Percentiles rank a stretch among this genome's conserved stretches.
Conservation (phyloP, 2,329 filamentous ascomycete species). For the Verticillium klebahnii region DNA sequence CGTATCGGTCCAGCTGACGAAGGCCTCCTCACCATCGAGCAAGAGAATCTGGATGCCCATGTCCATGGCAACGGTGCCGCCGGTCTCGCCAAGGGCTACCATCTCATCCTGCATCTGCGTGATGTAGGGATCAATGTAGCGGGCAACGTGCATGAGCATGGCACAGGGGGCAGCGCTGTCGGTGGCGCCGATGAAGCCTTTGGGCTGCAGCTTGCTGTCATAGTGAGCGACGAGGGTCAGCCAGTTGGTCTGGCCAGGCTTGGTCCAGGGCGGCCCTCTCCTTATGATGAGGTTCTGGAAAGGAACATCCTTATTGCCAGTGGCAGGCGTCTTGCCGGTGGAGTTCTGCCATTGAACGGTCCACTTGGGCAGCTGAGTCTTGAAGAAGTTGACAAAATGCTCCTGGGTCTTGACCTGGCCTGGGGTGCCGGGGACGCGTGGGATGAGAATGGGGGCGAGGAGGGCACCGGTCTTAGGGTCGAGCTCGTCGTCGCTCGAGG, state of each 20-base stretch:
- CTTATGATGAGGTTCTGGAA: slow-evolving; percentile 75
- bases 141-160: slow-evolving; percentile 74
- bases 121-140: slow-evolving; percentile 65
- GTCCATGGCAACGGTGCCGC: slow-evolving; percentile 54
- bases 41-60: slow-evolving; percentile 76
- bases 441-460: slow-evolving; percentile 70
- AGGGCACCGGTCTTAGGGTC: slow-evolving; percentile 62
- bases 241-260: slow-evolving; percentile 63
- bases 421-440: slow-evolving; percentile 69
- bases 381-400: slow-evolving; percentile 72
- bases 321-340: slow-evolving; percentile 63
- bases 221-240: slow-evolving; percentile 82
- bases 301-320: slow-evolving; percentile 57
- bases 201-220: slow-evolving; percentile 67
- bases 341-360: slow-evolving; percentile 70
- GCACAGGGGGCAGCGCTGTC: slow-evolving; percentile 83
- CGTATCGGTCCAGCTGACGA: slow-evolving; percentile 62
- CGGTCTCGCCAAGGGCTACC: slow-evolving; percentile 47
- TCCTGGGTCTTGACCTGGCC: slow-evolving; percentile 62
- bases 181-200: slow-evolving; percentile 78
- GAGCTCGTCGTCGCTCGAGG: slow-evolving; percentile 61
- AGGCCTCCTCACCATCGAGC: slow-evolving; percentile 80
- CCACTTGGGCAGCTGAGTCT: slow-evolving; percentile 63
- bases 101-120: slow-evolving; percentile 71
- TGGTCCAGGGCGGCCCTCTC: slow-evolving; percentile 73